phyloP scores from a whole-genome alignment of 768 basidiomycete genomes.

The Tylopilus balloui region DNA sequence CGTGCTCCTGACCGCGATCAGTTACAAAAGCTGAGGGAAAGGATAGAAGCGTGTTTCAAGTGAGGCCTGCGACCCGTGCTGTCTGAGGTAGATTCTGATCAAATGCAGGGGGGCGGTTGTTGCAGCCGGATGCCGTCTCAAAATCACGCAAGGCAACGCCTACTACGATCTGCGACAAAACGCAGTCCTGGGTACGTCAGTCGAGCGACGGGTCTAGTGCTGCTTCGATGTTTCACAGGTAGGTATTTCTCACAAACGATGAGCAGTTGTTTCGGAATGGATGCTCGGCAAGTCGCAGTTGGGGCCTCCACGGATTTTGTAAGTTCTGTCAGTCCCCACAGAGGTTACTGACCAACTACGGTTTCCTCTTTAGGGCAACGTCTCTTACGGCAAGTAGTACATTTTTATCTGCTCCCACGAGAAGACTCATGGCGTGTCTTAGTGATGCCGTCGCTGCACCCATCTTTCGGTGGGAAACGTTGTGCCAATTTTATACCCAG shows the following conservation, averaged over 20 bases:
- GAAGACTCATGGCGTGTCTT: constrained; percentile 14
- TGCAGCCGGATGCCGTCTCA: constrained; percentile 55
- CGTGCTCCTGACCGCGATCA: constrained; percentile 64
- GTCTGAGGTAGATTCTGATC: constrained; percentile 7
- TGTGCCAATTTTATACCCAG: not conserved
- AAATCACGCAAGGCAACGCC: constrained; percentile 37
- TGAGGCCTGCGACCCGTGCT: constrained; percentile 32
- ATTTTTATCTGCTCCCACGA: constrained; percentile 8
- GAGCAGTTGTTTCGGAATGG: constrained; percentile 41
- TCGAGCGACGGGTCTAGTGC: not conserved
- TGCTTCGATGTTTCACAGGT: constrained; percentile 35
- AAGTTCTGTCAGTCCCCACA: constrained; percentile 26
- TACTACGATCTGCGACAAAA: constrained; percentile 63
- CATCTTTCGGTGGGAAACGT: constrained; percentile 47
- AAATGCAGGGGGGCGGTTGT: constrained; percentile 55
- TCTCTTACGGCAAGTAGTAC: constrained; percentile 58
- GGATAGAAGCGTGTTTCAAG: constrained; percentile 70
- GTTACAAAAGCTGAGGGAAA: constrained; percentile 48
- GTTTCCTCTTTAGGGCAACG: constrained; percentile 54
- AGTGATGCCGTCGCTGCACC: constrained; percentile 64
- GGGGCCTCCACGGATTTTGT: constrained; percentile 78
- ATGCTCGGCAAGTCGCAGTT: constrained; percentile 33
- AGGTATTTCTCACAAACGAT: constrained; percentile 48
- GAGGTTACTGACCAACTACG: constrained; percentile 11
- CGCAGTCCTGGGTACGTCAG: constrained; percentile 43